These are phyloP conservation scores for Prillingera fragicola DNA, from an alignment of 1,284 basidiomycete genomes.

Conservation along the genomic window DNA sequence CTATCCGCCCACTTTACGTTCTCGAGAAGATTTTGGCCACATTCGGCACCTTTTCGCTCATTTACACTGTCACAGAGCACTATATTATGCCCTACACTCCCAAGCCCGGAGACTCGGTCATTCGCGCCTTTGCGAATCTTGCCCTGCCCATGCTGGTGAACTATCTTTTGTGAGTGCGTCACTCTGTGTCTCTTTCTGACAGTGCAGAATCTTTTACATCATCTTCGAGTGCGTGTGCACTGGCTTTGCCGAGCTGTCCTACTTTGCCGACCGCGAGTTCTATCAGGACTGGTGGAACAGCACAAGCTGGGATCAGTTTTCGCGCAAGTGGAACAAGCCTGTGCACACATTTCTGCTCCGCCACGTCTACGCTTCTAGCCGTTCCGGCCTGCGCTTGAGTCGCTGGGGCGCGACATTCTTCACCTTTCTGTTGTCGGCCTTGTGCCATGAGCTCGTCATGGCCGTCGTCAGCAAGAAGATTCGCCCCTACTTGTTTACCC, in stretches of 20 bases:
- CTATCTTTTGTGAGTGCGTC: conserved; percentile 44
- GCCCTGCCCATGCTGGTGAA: conserved; percentile 84
- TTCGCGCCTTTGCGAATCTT: conserved; percentile 73
- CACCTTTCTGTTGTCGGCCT: conserved; percentile 84
- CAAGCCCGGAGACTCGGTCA: conserved; percentile 62
- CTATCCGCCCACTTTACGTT: conserved; percentile 84
- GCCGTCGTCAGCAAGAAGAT: conserved; percentile 89
- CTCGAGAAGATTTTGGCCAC: conserved; percentile 93
- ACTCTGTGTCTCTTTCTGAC: conserved; percentile 4
- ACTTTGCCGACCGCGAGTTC: conserved; percentile 92
- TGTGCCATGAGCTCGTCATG: conserved; percentile 94
- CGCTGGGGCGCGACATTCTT: conserved; percentile 75
- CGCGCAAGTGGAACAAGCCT: conserved; percentile 87
- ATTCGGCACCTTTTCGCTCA: conserved; percentile 88
- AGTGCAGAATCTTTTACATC: conserved; percentile 44
- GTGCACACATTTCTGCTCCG: conserved; percentile 74
- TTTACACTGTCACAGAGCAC: conserved; percentile 84
- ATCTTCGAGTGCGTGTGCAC: conserved; percentile 86
- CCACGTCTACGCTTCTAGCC: conserved; percentile 88
- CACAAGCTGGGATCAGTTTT: conserved; percentile 92
- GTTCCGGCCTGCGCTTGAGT: conserved; percentile 69
- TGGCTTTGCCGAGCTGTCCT: conserved; percentile 85
- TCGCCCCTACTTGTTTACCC: conserved; percentile 47
- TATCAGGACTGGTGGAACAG: conserved; percentile 99
- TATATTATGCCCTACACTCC: conserved; percentile 82